Evolutionary conservation across 331 rosid species (phyloP).

Genomic region (Rosa hybrid): DNA sequence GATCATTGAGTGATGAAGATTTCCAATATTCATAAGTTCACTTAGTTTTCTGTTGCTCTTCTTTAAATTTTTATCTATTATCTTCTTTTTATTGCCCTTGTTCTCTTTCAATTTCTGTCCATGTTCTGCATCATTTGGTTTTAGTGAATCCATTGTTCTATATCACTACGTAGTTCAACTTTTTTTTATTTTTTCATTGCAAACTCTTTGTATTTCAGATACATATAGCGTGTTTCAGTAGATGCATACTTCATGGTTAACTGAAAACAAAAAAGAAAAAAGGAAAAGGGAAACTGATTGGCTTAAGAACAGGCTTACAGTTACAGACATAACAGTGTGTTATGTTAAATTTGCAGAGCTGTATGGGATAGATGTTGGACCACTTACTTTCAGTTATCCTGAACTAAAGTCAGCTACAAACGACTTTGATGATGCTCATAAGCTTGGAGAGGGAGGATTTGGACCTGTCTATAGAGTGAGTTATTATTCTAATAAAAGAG

Average conservation of each 20-base stretch:
- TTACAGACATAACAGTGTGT: constrained; percentile 8
- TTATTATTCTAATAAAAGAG: neutral
- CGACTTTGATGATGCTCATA: constrained; percentile 56
- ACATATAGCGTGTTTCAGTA: neutral
- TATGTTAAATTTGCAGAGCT: constrained; percentile 48
- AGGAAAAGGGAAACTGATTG: neutral
- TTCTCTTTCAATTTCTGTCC: neutral
- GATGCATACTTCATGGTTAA: neutral
- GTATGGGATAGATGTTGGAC: constrained; percentile 61
- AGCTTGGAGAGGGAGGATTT: constrained; percentile 93
- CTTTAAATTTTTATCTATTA: neutral
- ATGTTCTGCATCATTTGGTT: neutral
- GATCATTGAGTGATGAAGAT: neutral
- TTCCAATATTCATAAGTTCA: too few relatives aligned
- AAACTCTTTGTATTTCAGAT: neutral
- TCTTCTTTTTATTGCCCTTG: too few relatives aligned
- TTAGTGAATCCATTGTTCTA: neutral
- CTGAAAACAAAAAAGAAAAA: neutral
- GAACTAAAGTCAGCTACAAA: constrained; percentile 68
- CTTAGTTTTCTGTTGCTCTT: neutral
- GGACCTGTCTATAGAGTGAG: constrained; percentile 80
- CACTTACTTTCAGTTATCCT: constrained; percentile 60
- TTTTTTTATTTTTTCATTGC: neutral
- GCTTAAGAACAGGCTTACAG: neutral
- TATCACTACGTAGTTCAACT: neutral